These are phyloP conservation scores for Sambucus nigra DNA, from an alignment of 129 eudicot species.

Conservation along the genomic window DNA sequence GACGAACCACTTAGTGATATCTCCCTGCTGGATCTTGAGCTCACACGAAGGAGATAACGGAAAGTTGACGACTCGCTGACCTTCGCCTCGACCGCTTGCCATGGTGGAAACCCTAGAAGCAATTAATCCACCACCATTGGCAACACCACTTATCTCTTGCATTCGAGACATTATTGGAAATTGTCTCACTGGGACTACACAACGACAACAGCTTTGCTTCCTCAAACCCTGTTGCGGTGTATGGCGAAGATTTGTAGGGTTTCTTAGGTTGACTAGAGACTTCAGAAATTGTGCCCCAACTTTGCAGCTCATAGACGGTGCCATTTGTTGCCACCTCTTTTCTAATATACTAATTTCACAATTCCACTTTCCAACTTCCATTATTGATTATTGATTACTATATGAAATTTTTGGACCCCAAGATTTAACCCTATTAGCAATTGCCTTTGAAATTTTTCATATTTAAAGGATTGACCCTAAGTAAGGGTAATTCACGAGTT, in stretches of 20 bases:
- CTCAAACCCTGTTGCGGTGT: no score
- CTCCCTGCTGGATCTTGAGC: conserved; percentile 73
- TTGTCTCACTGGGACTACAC: no score
- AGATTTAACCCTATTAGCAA: no score
- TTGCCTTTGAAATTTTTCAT: no score
- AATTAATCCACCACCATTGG: conserved; percentile 4
- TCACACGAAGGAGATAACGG: conserved; percentile 34
- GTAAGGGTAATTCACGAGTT: no score
- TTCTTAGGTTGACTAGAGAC: background rate
- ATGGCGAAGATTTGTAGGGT: background rate
- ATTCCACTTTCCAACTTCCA: no score
- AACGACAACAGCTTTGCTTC: no score
- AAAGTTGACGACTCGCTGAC: conserved; percentile 28
- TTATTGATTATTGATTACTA: no score
- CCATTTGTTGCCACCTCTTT: background rate
- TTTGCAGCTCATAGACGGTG: background rate
- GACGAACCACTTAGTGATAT: conserved; percentile 75
- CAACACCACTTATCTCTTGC: background rate
- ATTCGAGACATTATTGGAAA: conserved; percentile 7
- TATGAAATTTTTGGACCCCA: no score
- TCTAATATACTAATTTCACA: no score
- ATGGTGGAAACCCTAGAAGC: conserved; percentile 31
- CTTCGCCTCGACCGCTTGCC: conserved; percentile 17
- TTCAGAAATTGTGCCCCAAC: background rate
- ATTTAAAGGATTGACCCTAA: no score